Evolutionary conservation across 345 rosid species (phyloP), one percentile per base, ranked within the genome.

Genomic region (Arabidopsis suecica): DNA sequence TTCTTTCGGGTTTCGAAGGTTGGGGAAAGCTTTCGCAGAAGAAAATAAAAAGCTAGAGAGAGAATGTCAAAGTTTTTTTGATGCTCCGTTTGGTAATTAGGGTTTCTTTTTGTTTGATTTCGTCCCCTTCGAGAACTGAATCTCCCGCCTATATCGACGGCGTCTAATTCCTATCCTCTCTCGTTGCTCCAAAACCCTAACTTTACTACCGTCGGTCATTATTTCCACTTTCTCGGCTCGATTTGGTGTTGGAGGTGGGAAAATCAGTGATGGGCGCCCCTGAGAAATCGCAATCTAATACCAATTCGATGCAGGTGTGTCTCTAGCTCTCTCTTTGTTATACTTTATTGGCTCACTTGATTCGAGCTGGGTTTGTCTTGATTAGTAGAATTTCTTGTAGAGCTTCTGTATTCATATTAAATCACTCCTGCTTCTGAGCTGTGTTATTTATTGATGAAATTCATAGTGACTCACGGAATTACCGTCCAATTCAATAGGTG

Each of bases 251-350:
- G 53, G 74, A 55, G 79, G 65, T 73, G 40, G 79, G 42, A 72
- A 48, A 79, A 81, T 71, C 73, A 69, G 82, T 72, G 74, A 95
- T 95, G 99, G 97, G 92, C 85, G 90, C 86, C 30, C 89, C 77
- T 50, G 99, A 91, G 74, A 95, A 90, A 81, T 85, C 91, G 7
- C 90, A 87, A 79, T 69, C 89, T 38, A 86, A 82, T 76, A 72
- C 90, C 72, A 90, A 88, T 83, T 77, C 97, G 86, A 81, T 95
- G 96, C 99, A 95, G 97, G 98, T 91, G 3, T 74, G 86, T 73
- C 22, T 63, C 28, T 2, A 58, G 22, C n/a, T 80, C 16, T 61
- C 33, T 12, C 59, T 60, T 78, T 47, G 53, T 55, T 56, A 1
- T 51, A 5, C 20, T 44, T 79, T 36, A 12, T 60, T 50, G 2